Base-by-base conservation (phyloP, 768 basidiomycete species). In the Pulveroboletus frians region DNA sequence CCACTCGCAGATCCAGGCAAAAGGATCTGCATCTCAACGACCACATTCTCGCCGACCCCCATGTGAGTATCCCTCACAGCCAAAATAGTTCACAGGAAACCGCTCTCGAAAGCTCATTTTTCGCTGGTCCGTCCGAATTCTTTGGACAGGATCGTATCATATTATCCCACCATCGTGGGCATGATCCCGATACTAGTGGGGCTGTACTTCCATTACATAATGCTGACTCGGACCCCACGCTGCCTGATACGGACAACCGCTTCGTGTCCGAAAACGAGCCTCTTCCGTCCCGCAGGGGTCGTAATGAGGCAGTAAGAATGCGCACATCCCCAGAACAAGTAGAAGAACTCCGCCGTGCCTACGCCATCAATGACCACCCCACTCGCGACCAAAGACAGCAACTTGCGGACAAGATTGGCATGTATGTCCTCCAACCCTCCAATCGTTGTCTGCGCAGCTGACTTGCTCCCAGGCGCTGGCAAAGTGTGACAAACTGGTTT, bases 401-500 rank as follows among this genome's bases (percentile, higher is more conserved):
- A 20, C 73, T 91, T 18, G 80, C 86, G 7, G 74, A 79, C 50
- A 77, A 73, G 62, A 81, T 88, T 64, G 85, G 84, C 69, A 88
- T 88, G 88, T 88, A 68, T 64, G 88, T 76, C 50, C 43, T 60
- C 55, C 44, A 40, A 37, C 21, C 14, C 36, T n/a, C 31, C 32
- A 26, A 53, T 45, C 45, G 37, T 51, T 53, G 34, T 55, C 41
- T 44, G 6, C 39, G 42, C 52, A 56, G 59, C 62, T 69, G 47
- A 70, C 46, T 20, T 38, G 53, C 63, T 60, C 64, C 65, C 53
- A 90, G 88, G 85, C 83, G 79, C 54, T 77, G 84, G 69, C 81
- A 87, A 68, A 85, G 81, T 49, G 81, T 90, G 49, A 88, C 83
- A 2, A 88, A 90, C 62, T 89, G 88, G 88, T 90, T 90, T 65